Evolutionary conservation across 2,329 filamentous ascomycete species (phyloP).

Genomic region (Balansia obtecta): DNA sequence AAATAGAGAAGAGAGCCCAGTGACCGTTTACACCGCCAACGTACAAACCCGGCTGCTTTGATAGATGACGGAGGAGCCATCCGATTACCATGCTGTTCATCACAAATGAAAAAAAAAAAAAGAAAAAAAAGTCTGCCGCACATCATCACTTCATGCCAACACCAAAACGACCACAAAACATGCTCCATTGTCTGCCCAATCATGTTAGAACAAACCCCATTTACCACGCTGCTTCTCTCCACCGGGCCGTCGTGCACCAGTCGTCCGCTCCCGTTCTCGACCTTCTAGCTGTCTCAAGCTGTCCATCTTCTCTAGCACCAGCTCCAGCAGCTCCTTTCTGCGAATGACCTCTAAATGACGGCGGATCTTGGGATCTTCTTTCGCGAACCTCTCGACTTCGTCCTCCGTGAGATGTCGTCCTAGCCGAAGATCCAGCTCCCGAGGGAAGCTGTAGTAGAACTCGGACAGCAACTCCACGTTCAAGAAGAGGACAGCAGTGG

Average conservation of each 20-base stretch:
- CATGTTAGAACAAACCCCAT: conserved; percentile 36
- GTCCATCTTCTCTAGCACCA: conserved; percentile 94
- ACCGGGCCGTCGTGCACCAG: conserved; percentile 11
- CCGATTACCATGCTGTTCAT: not conserved
- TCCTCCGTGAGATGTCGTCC: conserved; percentile 66
- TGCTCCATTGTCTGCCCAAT: not conserved
- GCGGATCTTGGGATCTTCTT: conserved; percentile 83
- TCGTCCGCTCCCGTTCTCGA: conserved; percentile 44
- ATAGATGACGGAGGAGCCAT: not conserved
- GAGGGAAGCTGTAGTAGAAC: conserved; percentile 95
- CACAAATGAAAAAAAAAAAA: not conserved
- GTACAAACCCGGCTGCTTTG: not conserved
- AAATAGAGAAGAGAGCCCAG: not conserved
- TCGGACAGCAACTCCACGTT: conserved; percentile 95
- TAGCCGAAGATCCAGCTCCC: conserved; percentile 78
- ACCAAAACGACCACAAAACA: not conserved
- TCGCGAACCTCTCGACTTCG: conserved; percentile 80
- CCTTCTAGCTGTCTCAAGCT: conserved; percentile 74
- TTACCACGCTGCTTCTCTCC: conserved; percentile 30
- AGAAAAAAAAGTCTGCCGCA: not conserved
- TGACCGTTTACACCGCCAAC: not conserved
- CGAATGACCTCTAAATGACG: conserved; percentile 84
- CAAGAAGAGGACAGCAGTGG: conserved; percentile 90
- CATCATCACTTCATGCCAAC: not conserved
- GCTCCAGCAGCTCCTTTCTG: conserved; percentile 82